Conservation (phyloP, 73 alveolate genomes). For the Stentor roeselii region DNA sequence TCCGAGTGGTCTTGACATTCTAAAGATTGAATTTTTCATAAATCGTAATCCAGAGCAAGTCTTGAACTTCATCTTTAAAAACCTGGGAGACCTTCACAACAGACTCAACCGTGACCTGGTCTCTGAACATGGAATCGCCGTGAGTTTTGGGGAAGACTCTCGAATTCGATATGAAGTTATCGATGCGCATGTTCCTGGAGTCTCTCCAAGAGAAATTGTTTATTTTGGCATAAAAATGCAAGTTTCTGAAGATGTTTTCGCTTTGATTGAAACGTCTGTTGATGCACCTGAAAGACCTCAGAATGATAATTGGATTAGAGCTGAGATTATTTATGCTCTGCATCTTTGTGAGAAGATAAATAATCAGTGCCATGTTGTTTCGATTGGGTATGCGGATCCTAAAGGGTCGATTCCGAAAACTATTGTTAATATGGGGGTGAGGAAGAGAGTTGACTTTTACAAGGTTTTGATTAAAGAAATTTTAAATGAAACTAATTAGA, state of each 20-base stretch:
- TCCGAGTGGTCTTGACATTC: constrained; percentile 6
- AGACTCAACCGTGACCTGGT: constrained; percentile 7
- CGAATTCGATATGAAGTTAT: constrained; percentile 4
- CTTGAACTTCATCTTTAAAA: neutral
- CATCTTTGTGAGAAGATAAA: neutral
- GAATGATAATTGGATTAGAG: neutral
- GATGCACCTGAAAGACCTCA: neutral
- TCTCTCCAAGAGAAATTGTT: constrained; percentile 1
- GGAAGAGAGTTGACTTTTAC: constrained; percentile 13
- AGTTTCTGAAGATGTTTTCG: neutral
- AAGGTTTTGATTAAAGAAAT: neutral
- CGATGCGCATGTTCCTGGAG: neutral
- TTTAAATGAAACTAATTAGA: neutral
- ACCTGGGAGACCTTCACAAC: neutral
- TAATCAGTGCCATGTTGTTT: neutral
- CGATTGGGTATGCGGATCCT: constrained; percentile 7
- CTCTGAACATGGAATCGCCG: neutral
- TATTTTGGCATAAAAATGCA: constrained; percentile 2
- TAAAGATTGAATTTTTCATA: neutral
- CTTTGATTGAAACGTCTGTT: neutral
- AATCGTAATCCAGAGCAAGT: neutral
- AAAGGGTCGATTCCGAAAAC: constrained; percentile 8
- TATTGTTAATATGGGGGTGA: neutral
- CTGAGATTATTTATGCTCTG: neutral
- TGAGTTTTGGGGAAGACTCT: neutral